phyloP scores from a whole-genome alignment of 257 asterid genomes.

The Galeopsis tetrahit region DNA sequence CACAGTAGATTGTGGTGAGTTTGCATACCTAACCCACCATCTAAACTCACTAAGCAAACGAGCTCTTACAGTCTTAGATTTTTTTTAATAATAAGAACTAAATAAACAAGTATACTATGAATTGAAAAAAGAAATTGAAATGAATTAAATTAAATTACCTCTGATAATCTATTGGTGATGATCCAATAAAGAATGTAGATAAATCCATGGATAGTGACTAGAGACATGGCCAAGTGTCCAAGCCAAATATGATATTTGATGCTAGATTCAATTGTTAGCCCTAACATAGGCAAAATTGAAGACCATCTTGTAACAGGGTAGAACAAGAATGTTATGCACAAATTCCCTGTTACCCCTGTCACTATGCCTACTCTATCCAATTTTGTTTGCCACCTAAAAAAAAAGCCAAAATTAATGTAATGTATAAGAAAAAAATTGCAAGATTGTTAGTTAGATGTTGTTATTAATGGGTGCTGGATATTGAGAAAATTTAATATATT shows the following conservation, averaged over 20 bases:
- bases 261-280: slow-evolving; percentile 78
- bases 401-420: neutral
- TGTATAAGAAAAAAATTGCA: neutral
- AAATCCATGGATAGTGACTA: slow-evolving; percentile 74
- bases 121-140: slow-evolving; percentile 7
- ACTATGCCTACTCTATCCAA: slow-evolving; percentile 81
- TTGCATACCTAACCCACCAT: too few species aligned
- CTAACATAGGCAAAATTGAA: slow-evolving; percentile 79
- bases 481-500: too few species aligned
- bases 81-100: too few species aligned
- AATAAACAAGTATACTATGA: too few species aligned
- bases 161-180: slow-evolving; percentile 67
- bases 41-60: too few species aligned
- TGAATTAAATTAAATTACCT: slow-evolving; percentile 51
- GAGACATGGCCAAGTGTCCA: slow-evolving; percentile 73
- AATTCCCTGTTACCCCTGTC: slow-evolving; percentile 79
- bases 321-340: slow-evolving; percentile 79
- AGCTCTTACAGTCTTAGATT: too few species aligned
- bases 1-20: too few species aligned
- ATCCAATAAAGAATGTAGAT: slow-evolving; percentile 75
- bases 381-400: slow-evolving; percentile 86
- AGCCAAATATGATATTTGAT: slow-evolving; percentile 92
- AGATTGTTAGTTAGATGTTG: neutral
- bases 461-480: too few species aligned
- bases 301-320: slow-evolving; percentile 89